phyloP scores from a whole-genome alignment of 192 early-diverging fungal species.

The Pilaira anomala region DNA sequence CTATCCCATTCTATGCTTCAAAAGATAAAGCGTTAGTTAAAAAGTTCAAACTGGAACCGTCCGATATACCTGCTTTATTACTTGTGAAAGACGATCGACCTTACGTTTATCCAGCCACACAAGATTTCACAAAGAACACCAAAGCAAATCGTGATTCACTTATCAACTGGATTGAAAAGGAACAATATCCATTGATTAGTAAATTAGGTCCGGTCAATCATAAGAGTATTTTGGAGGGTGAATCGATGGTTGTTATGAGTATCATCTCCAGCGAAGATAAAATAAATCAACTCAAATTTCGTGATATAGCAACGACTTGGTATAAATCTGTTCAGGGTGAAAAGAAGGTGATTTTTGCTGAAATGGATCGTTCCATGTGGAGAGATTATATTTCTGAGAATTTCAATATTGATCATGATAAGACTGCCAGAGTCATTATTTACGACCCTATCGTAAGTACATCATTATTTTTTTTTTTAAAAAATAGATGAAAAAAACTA shows the following conservation, averaged over 20 bases:
- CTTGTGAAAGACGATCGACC: conserved; percentile 58
- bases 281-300: background rate
- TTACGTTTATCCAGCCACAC: conserved; percentile 22
- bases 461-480: background rate
- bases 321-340: conserved; percentile 8
- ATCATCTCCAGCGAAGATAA: conserved; percentile 51
- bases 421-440: conserved; percentile 18
- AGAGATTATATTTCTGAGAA: conserved; percentile 54
- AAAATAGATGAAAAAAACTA: background rate
- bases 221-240: conserved; percentile 62
- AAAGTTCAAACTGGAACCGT: conserved; percentile 15
- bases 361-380: conserved; percentile 63
- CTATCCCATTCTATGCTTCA: conserved; percentile 36
- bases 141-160: conserved; percentile 39
- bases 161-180: conserved; percentile 58
- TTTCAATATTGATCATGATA: conserved; percentile 36
- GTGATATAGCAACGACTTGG: conserved; percentile 8
- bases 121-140: conserved; percentile 6
- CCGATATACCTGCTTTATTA: conserved; percentile 45
- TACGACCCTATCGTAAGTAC: conserved; percentile 21
- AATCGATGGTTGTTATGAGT: conserved; percentile 61
- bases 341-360: conserved; percentile 54
- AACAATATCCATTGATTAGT: conserved; percentile 67
- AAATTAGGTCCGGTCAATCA: conserved; percentile 64
- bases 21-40: conserved; percentile 27